Conservation (phyloP, 352 stramenopile species). For the Pythium guiyangense region DNA sequence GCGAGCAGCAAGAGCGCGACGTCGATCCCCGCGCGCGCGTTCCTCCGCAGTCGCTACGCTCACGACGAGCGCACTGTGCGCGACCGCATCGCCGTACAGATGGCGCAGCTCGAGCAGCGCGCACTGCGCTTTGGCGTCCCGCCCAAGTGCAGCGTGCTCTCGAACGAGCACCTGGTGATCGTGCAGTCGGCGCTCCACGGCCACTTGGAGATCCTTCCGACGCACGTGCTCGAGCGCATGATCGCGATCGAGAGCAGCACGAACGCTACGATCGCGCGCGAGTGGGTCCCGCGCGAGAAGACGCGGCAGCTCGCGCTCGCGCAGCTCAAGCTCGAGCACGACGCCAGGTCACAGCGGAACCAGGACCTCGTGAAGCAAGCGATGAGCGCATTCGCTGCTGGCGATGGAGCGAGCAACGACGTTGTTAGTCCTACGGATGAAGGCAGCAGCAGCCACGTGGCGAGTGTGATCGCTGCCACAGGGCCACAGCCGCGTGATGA, state of each 20-base stretch:
- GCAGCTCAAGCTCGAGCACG: conserved; percentile 24
- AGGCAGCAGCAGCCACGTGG: too few species aligned
- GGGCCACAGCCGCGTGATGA: too few species aligned
- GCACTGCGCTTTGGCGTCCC: conserved; percentile 41
- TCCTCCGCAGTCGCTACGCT: conserved; percentile 37
- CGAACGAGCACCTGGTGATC: conserved; percentile 38
- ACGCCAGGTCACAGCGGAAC: conserved; percentile 31
- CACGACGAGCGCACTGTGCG: conserved; percentile 44
- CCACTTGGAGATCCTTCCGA: conserved; percentile 52
- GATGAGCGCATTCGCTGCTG: conserved; percentile 23
- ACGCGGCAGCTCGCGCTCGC: conserved; percentile 40
- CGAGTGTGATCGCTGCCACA: too few species aligned
- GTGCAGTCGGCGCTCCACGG: conserved; percentile 53
- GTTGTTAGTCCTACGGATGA: too few species aligned
- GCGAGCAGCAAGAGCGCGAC: conserved; percentile 16
- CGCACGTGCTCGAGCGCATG: conserved; percentile 54
- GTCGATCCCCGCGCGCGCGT: conserved; percentile 39
- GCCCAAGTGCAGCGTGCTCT: conserved; percentile 30
- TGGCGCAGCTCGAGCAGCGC: conserved; percentile 38
- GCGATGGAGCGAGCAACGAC: too few species aligned
- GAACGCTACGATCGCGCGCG: conserved; percentile 39
- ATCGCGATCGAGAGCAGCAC: conserved; percentile 40
- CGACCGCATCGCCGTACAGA: conserved; percentile 27
- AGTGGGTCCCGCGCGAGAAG: conserved; percentile 60
- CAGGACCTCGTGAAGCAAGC: conserved; percentile 50